Percentiles rank a stretch among this genome's conserved stretches.
phyloP scores from a whole-genome alignment of 176 grass and related monocot genomes.

The Phoenix dactylifera region DNA sequence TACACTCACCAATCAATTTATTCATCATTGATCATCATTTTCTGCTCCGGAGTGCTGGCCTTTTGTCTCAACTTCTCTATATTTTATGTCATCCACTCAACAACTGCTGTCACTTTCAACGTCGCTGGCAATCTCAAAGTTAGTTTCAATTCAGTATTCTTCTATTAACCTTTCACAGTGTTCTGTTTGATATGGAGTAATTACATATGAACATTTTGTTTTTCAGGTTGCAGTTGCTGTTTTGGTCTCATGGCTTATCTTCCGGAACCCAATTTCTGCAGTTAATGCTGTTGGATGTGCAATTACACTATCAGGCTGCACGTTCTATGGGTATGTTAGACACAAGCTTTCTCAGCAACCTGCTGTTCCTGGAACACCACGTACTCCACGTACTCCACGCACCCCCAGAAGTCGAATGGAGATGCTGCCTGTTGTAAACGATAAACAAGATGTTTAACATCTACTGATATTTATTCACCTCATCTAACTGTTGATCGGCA shows the following conservation, averaged over 20 bases:
- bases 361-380: conserved; percentile 24
- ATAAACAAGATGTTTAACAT: conserved; percentile 65
- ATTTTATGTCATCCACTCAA: conserved; percentile 97
- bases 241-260: conserved; percentile 78
- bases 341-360: conserved; percentile 59
- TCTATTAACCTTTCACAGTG: too few species aligned
- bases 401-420: conserved; percentile 48
- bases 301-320: conserved; percentile 74
- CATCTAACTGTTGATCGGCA: too few species aligned
- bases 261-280: conserved; percentile 82
- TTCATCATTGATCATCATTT: conserved; percentile 55
- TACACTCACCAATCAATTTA: conserved; percentile 57
- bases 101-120: conserved; percentile 93
- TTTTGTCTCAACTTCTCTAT: conserved; percentile 99
- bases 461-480: too few species aligned
- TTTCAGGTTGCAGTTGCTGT: conserved; percentile 85
- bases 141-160: conserved; percentile 5
- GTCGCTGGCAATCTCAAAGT: conserved; percentile 97
- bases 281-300: conserved; percentile 81
- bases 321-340: conserved; percentile 81
- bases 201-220: too few species aligned
- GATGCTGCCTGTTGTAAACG: conserved; percentile 74
- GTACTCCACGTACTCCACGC: conserved; percentile 28
- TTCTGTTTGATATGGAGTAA: too few species aligned
- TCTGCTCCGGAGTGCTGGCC: conserved; percentile 69